Evolutionary conservation across 2,329 filamentous ascomycete species (phyloP), one percentile per base, ranked within the genome.

Genomic region (Hypoxylon sp.): DNA sequence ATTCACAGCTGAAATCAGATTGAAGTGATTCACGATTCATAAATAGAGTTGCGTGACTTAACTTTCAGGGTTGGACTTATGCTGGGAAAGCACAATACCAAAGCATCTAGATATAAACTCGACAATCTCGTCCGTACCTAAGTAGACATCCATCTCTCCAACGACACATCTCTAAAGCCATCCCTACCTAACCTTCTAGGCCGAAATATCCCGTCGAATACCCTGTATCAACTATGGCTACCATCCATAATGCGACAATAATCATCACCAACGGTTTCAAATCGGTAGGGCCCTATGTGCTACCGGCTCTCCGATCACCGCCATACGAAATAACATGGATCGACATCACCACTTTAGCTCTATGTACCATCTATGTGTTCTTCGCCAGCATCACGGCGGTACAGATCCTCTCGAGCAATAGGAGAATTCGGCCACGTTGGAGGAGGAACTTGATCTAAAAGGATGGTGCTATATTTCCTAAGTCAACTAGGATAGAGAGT

Each of bases 361-460:
- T 65, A 17, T 61, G 30, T 21, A 14, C 14, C n/a, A 14, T 51
- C 23, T 68, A 61, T 32, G 41, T 36, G 1, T 9, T 58, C 11
- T 13, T 61, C 2, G 51, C 49, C 19, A 23, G 19, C 13, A 2
- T n/a, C 10, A 41, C 58, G 14, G 17, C 41, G 11, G 1, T 38
- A 7, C 10, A 43, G 14, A 21, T 58, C 14, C 5, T 56, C 36
- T 13, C 28, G 30, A 55, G 21, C n/a, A 13, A 36, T 17, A 57
- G 50, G 17, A 60, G 38, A 13, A 34, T 65, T 28, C 46, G 46
- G 30, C 65, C 50, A n/a, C 65, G 56, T 5, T 51, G 48, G 46
- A 64, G 17, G 34, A 64, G 28, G 19, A 57, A 61, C 25, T 10
- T 64, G 5, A 45, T 68, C 3, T 61, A 57, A 21, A 25, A 11